A percentile compares a stretch with the other conserved stretches of the same genome.
These are phyloP conservation scores for Aureobasidium pullulans DNA, from an alignment of 2,329 filamentous ascomycete species.

Conservation along the genomic window DNA sequence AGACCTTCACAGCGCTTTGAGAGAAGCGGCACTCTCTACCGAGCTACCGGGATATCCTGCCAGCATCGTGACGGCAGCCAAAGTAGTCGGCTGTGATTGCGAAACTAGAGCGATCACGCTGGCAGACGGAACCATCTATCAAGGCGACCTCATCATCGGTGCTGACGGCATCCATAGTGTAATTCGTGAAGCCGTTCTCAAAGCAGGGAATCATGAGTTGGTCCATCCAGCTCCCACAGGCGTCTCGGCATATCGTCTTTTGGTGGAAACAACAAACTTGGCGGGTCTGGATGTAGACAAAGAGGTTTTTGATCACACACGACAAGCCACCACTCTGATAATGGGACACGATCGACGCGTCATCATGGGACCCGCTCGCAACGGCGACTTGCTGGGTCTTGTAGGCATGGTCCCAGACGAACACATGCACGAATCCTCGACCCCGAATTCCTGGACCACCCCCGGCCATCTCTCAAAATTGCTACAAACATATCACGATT, in stretches of 20 bases:
- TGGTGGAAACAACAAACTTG: slow-evolving; percentile 22
- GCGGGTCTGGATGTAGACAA: slow-evolving; percentile 14
- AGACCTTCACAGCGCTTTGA: slow-evolving; percentile 32
- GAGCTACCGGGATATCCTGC: slow-evolving; percentile 22
- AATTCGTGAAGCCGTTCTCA: slow-evolving; percentile 20
- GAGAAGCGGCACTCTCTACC: slow-evolving; percentile 20
- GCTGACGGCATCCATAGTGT: slow-evolving; percentile 31
- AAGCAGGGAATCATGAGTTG: not conserved
- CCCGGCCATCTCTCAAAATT: slow-evolving; percentile 31
- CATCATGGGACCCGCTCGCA: slow-evolving; percentile 40
- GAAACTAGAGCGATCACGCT: slow-evolving; percentile 26
- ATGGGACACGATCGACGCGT: slow-evolving; percentile 31
- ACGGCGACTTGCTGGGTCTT: slow-evolving; percentile 36
- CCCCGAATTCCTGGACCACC: slow-evolving; percentile 34
- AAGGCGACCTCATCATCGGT: slow-evolving; percentile 29
- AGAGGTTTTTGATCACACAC: slow-evolving; percentile 27
- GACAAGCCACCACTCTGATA: slow-evolving; percentile 39
- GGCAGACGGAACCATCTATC: slow-evolving; percentile 21
- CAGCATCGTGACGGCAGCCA: slow-evolving; percentile 21
- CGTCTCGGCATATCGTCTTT: slow-evolving; percentile 33
- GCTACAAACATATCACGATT: slow-evolving; percentile 34
- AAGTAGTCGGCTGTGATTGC: slow-evolving; percentile 21
- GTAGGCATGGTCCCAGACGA: slow-evolving; percentile 40
- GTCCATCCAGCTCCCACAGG: slow-evolving; percentile 28
- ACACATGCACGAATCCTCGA: slow-evolving; percentile 31